These are phyloP conservation scores for Clathrospora elynae DNA, from an alignment of 2,329 filamentous ascomycete genomes.

Conservation along the genomic window DNA sequence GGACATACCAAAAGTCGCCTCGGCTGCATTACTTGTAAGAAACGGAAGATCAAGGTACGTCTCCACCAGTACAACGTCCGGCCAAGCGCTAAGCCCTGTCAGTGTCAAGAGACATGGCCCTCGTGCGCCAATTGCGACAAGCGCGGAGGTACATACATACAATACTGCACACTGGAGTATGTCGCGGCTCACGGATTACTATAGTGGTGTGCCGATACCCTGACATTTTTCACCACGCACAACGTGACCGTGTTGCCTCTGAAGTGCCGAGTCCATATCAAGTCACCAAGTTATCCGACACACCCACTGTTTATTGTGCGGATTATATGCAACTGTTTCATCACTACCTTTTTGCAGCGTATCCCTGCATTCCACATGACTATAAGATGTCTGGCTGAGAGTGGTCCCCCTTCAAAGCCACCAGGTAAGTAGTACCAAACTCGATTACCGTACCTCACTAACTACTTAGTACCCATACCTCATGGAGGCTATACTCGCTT, in stretches of 20 bases:
- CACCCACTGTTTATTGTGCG: conserved; percentile 43
- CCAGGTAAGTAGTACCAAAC: conserved; percentile 13
- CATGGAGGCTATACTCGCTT: conserved; percentile 32
- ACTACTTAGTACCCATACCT: conserved; percentile 28
- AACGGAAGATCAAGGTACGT: conserved; percentile 70
- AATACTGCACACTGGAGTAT: background rate
- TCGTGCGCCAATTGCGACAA: conserved; percentile 47
- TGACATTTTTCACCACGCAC: conserved; percentile 20
- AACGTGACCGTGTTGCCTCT: conserved; percentile 19
- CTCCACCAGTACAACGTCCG: background rate
- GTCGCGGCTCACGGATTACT: background rate
- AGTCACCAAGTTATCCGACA: conserved; percentile 23
- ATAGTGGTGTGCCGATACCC: conserved; percentile 41
- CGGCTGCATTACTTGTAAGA: conserved; percentile 69
- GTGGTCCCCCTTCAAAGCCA: conserved; percentile 24
- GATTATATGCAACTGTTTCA: conserved; percentile 60
- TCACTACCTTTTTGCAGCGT: conserved; percentile 56
- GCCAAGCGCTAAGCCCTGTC: background rate
- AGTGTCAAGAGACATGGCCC: conserved; percentile 49
- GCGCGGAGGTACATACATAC: conserved; percentile 28
- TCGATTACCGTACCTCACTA: background rate
- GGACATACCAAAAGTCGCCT: conserved; percentile 70
- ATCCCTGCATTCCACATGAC: conserved; percentile 28
- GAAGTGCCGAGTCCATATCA: conserved; percentile 17
- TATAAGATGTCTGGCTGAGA: conserved; percentile 21